These are phyloP conservation scores for Diutina sp. DNA, from an alignment of 1,139 yeast species.

Conservation along the genomic window DNA sequence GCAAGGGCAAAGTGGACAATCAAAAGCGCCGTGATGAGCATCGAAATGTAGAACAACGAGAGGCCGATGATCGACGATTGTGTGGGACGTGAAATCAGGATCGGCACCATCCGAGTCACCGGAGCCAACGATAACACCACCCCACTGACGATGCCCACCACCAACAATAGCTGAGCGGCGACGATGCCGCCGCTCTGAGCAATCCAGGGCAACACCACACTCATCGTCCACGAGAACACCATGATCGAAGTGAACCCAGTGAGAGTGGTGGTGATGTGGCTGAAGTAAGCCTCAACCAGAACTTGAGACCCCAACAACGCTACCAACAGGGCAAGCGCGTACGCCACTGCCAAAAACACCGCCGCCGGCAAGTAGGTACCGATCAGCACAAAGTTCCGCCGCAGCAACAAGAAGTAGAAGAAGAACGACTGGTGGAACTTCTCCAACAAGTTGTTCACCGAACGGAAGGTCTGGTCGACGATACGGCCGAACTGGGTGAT, in stretches of 20 bases:
- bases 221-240: conserved; percentile 15
- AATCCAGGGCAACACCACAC: conserved; percentile 15
- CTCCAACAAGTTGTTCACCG: conserved; percentile 85
- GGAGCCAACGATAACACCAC: conserved; percentile 7
- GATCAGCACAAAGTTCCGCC: conserved; percentile 75
- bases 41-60: conserved; percentile 33
- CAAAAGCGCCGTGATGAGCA: conserved; percentile 60
- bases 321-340: conserved; percentile 59
- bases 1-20: conserved; percentile 82
- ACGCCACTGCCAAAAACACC: conserved; percentile 56
- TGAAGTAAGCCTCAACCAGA: conserved; percentile 11
- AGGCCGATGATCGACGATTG: conserved; percentile 3
- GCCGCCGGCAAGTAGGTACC: conserved; percentile 91
- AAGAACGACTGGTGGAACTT: conserved; percentile 96
- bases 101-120: conserved; percentile 3
- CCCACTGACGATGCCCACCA: conserved; percentile 9
- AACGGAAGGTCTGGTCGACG: conserved; percentile 75
- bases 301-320: conserved; percentile 31
- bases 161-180: conserved; percentile 3
- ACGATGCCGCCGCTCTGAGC: conserved; percentile 6
- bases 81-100: conserved; percentile 7
- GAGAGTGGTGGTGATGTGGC: conserved; percentile 15
- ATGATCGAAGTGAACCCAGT: conserved; percentile 23
- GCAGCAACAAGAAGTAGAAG: conserved; percentile 75
- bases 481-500: conserved; percentile 88